phyloP scores from a whole-genome alignment of 768 basidiomycete genomes.

The Leccinum longicurvipes region DNA sequence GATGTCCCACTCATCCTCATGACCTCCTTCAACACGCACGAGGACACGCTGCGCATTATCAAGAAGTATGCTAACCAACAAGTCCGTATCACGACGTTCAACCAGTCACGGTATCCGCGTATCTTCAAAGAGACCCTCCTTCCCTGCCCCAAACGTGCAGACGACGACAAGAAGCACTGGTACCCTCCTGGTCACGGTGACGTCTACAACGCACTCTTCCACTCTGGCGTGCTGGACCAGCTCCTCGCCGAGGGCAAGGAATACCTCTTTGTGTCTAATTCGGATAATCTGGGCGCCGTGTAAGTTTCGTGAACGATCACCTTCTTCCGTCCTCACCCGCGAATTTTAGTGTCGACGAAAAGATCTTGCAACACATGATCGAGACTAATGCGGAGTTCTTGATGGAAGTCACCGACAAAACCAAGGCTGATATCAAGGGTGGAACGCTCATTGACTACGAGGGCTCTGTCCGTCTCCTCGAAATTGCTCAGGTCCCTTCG shows the following conservation, averaged over 20 bases:
- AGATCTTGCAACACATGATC: conserved; percentile 65
- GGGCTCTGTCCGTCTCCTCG: conserved; percentile 63
- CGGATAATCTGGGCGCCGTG: conserved; percentile 72
- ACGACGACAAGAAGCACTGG: conserved; percentile 67
- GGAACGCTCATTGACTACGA: conserved; percentile 70
- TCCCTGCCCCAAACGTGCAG: conserved; percentile 54
- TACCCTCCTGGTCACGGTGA: conserved; percentile 80
- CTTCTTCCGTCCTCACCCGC: conserved; percentile 1
- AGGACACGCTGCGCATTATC: conserved; percentile 73
- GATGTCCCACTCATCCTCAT: conserved; percentile 79
- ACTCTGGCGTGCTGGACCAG: conserved; percentile 72
- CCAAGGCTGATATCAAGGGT: conserved; percentile 77
- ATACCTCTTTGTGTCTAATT: conserved; percentile 77
- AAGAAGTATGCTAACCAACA: conserved; percentile 81
- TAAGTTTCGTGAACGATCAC: conserved; percentile 22
- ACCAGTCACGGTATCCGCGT: conserved; percentile 73
- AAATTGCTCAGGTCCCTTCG: conserved; percentile 71
- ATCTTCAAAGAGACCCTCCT: conserved; percentile 67
- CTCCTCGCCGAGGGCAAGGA: conserved; percentile 70
- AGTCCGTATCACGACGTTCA: conserved; percentile 67
- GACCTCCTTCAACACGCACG: conserved; percentile 82
- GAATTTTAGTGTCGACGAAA: conserved; percentile 55
- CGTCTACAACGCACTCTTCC: conserved; percentile 64
- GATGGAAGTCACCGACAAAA: conserved; percentile 81
- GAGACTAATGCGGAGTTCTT: conserved; percentile 62